These are phyloP conservation scores for Yarrowia deformans DNA, from an alignment of 805 yeast species.

Conservation along the genomic window DNA sequence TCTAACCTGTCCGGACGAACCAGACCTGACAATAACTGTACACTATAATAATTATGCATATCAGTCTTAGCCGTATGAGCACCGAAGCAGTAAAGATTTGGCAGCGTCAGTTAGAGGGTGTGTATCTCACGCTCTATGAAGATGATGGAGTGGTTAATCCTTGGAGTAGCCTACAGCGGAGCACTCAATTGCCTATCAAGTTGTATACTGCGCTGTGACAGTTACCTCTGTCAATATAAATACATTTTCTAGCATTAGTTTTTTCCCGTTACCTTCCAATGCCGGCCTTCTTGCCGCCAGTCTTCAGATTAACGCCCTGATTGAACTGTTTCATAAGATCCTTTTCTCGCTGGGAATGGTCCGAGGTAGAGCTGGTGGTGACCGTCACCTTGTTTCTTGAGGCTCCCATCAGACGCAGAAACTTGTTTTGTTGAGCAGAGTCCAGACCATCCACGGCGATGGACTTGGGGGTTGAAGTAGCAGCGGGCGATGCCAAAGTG, in stretches of 20 bases:
- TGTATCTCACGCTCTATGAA: no score
- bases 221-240: background rate
- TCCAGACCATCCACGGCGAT: slow-evolving; percentile 43
- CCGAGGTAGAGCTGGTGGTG: slow-evolving; percentile 17
- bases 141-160: no score
- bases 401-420: slow-evolving; percentile 46
- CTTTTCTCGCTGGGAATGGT: slow-evolving; percentile 17
- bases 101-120: no score
- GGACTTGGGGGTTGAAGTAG: slow-evolving; percentile 11
- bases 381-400: slow-evolving; percentile 40
- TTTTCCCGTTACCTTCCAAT: slow-evolving; percentile 40
- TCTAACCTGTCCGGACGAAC: slow-evolving; percentile 49
- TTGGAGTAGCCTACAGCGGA: no score
- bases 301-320: slow-evolving; percentile 43
- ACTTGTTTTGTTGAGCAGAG: slow-evolving; percentile 43
- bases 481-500: background rate
- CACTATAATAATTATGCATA: slow-evolving; percentile 22
- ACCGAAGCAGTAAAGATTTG: no score
- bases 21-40: slow-evolving; percentile 6
- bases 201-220: no score
- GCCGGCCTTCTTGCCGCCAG: slow-evolving; percentile 41
- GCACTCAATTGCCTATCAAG: no score
- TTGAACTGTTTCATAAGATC: slow-evolving; percentile 44
- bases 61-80: background rate
- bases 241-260: background rate